Base-by-base conservation (phyloP, 2,329 filamentous ascomycete genomes). In the Sclerotiophoma versabilis region DNA sequence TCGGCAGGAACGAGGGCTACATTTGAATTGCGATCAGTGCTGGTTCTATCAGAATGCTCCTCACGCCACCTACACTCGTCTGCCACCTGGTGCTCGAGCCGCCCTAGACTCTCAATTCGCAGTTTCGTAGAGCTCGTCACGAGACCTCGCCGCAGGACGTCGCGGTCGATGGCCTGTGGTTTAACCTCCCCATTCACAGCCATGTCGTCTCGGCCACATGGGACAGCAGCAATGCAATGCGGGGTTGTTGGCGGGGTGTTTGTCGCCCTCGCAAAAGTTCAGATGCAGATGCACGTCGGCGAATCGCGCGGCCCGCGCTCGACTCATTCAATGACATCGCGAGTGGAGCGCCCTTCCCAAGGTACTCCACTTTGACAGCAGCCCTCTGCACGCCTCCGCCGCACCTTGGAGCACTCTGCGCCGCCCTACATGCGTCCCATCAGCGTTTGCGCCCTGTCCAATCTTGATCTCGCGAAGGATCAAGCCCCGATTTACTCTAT, bases 101-200 rank as follows among this genome's bases (percentile, higher is more conserved):
- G 65, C 37, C 76, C 72, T 36, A 82, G 75, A 69, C 80, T 77
- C 26, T 75, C 60, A 51, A 74, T 76, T 60, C 80, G 70, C 57
- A 74, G 74, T 70, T 81, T 81, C 39, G 79, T 81, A 25, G 79
- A 80, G 68, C 77, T 81, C 23, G 72, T 75, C 36, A 81, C 74
- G 54, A 81, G 72, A 46, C 68, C 74, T 55, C 73, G 71, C 49
- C 78, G 75, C 66, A 77, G 58, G 49, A 66, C 64, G 8, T 66
- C 67, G 61, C 70, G 70, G 63, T 70, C 59, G 32, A 74, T 63
- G 60, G 66, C 67, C 56, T 63, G 64, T 53, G 59, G 49, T 47
- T 66, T 67, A 65, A 61, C 69, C 59, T 66, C 69, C 63, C 69
- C 71, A 64, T 72, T 72, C 57, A 67, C 71, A 60, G 71, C 66